Evolutionary conservation across 805 yeast species (phyloP).

Genomic region (Metschnikowia lachancei): DNA sequence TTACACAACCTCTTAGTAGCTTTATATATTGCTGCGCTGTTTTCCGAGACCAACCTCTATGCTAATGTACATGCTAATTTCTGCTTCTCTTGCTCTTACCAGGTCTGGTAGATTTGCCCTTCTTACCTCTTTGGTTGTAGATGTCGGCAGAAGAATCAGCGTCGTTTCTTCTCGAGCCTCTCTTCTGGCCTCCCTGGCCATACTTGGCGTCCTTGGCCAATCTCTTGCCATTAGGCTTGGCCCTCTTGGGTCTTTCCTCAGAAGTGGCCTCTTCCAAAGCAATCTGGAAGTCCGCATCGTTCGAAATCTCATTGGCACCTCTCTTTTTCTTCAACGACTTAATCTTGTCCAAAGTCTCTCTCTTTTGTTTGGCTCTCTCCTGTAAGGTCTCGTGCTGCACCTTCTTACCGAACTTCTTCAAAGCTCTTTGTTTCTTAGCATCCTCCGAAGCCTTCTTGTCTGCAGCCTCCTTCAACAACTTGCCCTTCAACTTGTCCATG

Average conservation of each 20-base stretch:
- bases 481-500: constrained; percentile 87
- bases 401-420: constrained; percentile 96
- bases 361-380: constrained; percentile 90
- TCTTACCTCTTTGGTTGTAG: constrained; percentile 18
- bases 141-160: constrained; percentile 69
- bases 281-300: constrained; percentile 76
- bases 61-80: constrained; percentile 11
- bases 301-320: constrained; percentile 65
- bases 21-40: neutral
- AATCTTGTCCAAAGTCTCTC: constrained; percentile 83
- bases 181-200: constrained; percentile 77
- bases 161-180: constrained; percentile 70
- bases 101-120: constrained; percentile 33
- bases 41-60: neutral
- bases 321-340: constrained; percentile 89
- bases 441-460: constrained; percentile 90
- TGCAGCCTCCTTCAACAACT: constrained; percentile 73
- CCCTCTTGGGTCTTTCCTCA: constrained; percentile 49
- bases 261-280: constrained; percentile 91
- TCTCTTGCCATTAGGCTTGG: constrained; percentile 62
- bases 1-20: neutral
- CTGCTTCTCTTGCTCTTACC: constrained; percentile 40
- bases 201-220: constrained; percentile 68
- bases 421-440: constrained; percentile 88
- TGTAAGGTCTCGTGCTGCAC: constrained; percentile 92